Evolutionary conservation across 495 filamentous ascomycete species (phyloP).

Genomic region (Daldinia decipiens): DNA sequence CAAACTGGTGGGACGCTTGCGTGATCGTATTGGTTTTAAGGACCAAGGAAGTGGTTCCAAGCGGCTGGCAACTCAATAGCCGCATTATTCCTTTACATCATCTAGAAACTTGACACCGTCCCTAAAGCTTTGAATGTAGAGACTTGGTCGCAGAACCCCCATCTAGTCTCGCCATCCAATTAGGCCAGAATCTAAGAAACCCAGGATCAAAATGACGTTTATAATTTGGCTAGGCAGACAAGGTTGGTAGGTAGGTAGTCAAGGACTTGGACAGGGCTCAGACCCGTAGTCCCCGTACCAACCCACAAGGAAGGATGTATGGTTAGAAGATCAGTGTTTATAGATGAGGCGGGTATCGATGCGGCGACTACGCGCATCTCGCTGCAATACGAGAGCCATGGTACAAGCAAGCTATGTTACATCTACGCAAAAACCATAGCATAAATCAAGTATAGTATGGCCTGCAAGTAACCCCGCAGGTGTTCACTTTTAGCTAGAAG

Average conservation of each 20-base stretch:
- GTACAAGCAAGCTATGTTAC: conserved; percentile 25
- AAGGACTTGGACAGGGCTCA: conserved; percentile 13
- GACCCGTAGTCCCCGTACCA: conserved; percentile 9
- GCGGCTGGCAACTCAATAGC: conserved; percentile 1
- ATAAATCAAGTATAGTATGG: conserved; percentile 21
- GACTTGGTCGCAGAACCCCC: conserved; percentile 1
- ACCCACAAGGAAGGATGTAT: background rate
- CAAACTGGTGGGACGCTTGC: conserved; percentile 26
- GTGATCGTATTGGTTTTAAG: conserved; percentile 14
- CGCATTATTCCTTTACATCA: background rate
- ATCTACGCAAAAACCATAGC: conserved; percentile 21
- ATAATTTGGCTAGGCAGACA: background rate
- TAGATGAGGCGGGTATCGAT: conserved; percentile 23
- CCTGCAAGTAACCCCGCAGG: conserved; percentile 34
- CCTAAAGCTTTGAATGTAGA: background rate
- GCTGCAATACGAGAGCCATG: conserved; percentile 23
- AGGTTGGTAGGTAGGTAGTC: background rate
- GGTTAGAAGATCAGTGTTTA: conserved; percentile 32
- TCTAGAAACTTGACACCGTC: background rate
- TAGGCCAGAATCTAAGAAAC: conserved; percentile 15
- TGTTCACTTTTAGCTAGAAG: conserved; percentile 14
- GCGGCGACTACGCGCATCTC: conserved; percentile 29
- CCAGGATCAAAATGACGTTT: conserved; percentile 1
- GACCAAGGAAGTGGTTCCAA: background rate
- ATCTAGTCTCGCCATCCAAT: conserved; percentile 12